phyloP scores from a whole-genome alignment of 2,329 filamentous ascomycete genomes.

The Fusarium sp. region DNA sequence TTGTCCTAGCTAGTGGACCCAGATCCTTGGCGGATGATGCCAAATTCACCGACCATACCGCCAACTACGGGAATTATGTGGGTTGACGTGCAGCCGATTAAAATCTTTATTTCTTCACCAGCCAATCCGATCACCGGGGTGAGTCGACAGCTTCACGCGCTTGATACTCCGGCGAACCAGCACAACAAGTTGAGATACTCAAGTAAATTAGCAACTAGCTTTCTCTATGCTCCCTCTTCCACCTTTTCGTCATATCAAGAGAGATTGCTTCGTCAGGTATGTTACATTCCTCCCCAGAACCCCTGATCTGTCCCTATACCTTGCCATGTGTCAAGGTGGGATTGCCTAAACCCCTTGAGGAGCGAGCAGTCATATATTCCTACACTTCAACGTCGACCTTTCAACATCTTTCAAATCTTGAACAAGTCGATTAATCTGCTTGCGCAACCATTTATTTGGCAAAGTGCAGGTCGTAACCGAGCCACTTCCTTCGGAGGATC shows the following conservation, averaged over 20 bases:
- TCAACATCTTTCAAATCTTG: not conserved
- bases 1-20: not conserved
- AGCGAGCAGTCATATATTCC: constrained; percentile 2
- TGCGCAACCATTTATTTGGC: constrained; percentile 76
- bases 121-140: not conserved
- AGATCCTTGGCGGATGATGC: not conserved
- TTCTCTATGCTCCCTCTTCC: constrained; percentile 13
- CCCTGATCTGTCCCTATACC: constrained; percentile 1
- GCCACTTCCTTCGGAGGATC: constrained; percentile 89
- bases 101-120: not conserved
- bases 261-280: constrained; percentile 26
- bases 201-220: constrained; percentile 18
- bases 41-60: not conserved
- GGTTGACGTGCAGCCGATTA: not conserved
- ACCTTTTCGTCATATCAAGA: constrained; percentile 21
- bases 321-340: constrained; percentile 7
- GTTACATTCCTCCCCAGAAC: constrained; percentile 13
- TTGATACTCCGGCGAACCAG: not conserved
- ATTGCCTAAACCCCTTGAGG: not conserved
- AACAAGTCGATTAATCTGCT: not conserved
- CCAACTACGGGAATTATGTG: not conserved
- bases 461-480: constrained; percentile 97
- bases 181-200: constrained; percentile 1
- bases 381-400: not conserved
- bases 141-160: not conserved